These are phyloP conservation scores for Juncus effusus DNA, from an alignment of 176 grass and related monocot species.

Conservation along the genomic window DNA sequence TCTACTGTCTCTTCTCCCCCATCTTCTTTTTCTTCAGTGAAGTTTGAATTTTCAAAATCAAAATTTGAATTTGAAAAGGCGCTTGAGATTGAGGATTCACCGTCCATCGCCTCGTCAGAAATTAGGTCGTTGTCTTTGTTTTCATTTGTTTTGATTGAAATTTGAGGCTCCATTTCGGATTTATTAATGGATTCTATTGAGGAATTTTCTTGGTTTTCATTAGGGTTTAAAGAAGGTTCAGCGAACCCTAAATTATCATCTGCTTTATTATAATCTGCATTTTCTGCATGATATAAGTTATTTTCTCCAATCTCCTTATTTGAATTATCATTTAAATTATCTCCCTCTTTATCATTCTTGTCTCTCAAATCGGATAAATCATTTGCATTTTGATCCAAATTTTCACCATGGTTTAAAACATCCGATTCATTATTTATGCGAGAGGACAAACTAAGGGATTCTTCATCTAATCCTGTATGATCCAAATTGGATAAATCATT, in stretches of 20 bases:
- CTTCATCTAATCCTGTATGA: no score
- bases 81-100: constrained; percentile 16
- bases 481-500: no score
- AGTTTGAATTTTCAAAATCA: constrained; percentile 25
- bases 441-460: no score
- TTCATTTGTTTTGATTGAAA: constrained; percentile 9
- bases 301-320: neutral
- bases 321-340: constrained; percentile 9
- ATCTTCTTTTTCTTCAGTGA: constrained; percentile 14
- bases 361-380: neutral
- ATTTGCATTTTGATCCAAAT: no score
- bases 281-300: neutral
- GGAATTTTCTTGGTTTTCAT: no score
- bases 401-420: no score
- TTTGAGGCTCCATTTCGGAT: constrained; percentile 1
- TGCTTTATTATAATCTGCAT: constrained; percentile 9
- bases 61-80: neutral
- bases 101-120: constrained; percentile 15
- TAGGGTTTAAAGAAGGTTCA: no score
- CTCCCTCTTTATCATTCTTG: constrained; percentile 1
- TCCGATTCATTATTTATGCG: no score
- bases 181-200: no score
- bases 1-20: constrained; percentile 16
- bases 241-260: neutral
- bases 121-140: constrained; percentile 14